phyloP scores from a whole-genome alignment of 2,329 filamentous ascomycete species.

The Sclerotinia nivalis region DNA sequence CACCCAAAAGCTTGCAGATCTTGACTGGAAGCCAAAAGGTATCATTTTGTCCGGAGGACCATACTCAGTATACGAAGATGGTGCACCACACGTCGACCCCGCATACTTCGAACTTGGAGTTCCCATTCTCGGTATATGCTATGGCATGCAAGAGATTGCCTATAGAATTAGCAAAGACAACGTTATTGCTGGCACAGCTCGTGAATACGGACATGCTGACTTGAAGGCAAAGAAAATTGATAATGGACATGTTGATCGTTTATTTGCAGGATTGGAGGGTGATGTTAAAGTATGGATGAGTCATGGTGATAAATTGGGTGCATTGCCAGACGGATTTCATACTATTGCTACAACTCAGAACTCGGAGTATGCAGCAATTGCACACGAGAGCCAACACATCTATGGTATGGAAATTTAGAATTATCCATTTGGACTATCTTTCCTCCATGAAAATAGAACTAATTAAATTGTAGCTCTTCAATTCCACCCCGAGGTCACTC shows the following conservation, averaged over 20 bases:
- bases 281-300: constrained; percentile 78
- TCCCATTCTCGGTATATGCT: constrained; percentile 44
- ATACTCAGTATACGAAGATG: constrained; percentile 78
- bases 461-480: constrained; percentile 18
- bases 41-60: constrained; percentile 75
- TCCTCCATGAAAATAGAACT: not conserved
- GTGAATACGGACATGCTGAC: constrained; percentile 44
- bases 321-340: constrained; percentile 71
- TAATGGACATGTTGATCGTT: constrained; percentile 64
- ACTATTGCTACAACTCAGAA: constrained; percentile 75
- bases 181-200: constrained; percentile 64
- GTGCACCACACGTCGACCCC: constrained; percentile 77
- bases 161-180: constrained; percentile 64
- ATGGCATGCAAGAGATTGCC: constrained; percentile 69
- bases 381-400: constrained; percentile 67
- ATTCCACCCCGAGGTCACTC: constrained; percentile 57
- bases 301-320: constrained; percentile 81
- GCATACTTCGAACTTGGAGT: constrained; percentile 62
- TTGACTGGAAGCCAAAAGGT: constrained; percentile 78
- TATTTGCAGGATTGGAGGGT: constrained; percentile 76
- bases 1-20: constrained; percentile 75
- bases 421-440: not conserved
- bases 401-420: constrained; percentile 53
- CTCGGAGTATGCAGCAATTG: constrained; percentile 77
- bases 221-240: constrained; percentile 61